Percentiles rank a stretch among this genome's conserved stretches.
Conservation (phyloP, 768 basidiomycete genomes). For the Leccinellum luteum region DNA sequence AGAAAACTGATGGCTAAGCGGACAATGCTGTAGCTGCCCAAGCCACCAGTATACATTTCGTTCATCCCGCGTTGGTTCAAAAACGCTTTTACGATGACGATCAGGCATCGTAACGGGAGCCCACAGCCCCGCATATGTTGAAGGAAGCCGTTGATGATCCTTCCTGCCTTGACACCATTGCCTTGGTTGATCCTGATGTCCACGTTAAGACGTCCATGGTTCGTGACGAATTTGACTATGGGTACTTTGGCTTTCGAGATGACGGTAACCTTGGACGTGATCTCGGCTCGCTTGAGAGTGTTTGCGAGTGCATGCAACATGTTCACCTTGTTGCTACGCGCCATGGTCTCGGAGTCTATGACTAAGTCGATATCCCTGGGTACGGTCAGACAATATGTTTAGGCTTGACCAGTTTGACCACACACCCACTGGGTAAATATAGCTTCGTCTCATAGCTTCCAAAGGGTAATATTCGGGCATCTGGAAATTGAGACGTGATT, state of each 20-base stretch:
- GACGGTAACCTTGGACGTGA: constrained; percentile 80
- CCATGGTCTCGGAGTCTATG: constrained; percentile 75
- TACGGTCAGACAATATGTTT: constrained; percentile 10
- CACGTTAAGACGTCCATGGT: constrained; percentile 77
- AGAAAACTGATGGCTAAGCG: constrained; percentile 92
- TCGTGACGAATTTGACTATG: constrained; percentile 92
- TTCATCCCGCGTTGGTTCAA: constrained; percentile 90
- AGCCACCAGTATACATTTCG: constrained; percentile 94
- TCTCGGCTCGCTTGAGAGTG: constrained; percentile 66
- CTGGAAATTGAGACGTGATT: constrained; percentile 64
- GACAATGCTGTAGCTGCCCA: constrained; percentile 93
- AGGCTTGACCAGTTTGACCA: constrained; percentile 3
- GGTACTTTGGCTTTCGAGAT: constrained; percentile 94
- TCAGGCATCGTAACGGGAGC: constrained; percentile 76
- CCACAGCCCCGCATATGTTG: constrained; percentile 51
- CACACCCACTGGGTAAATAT: constrained; percentile 90
- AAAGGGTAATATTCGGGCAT: constrained; percentile 82
- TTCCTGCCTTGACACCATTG: constrained; percentile 71
- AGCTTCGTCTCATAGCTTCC: constrained; percentile 92
- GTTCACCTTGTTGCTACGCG: constrained; percentile 60
- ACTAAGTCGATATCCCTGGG: constrained; percentile 93
- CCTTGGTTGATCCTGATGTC: constrained; percentile 93
- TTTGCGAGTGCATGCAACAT: constrained; percentile 78
- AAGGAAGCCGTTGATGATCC: constrained; percentile 79
- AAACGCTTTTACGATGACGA: constrained; percentile 89